phyloP scores from a whole-genome alignment of 2,329 filamentous ascomycete genomes.

The Grosmannia huntii region DNA sequence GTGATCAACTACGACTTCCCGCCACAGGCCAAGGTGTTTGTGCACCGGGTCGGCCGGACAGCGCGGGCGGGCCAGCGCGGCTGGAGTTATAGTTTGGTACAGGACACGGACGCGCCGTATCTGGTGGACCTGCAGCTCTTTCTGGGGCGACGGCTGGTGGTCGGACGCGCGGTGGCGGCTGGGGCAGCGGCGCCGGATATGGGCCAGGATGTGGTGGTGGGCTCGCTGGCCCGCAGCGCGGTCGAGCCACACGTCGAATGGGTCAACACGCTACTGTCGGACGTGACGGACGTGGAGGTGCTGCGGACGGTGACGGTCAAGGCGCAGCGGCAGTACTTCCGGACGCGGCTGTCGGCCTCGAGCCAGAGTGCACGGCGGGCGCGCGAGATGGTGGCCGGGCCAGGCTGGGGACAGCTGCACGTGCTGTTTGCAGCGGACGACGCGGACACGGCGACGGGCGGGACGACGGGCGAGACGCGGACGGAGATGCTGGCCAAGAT shows the following conservation, averaged over 20 bases:
- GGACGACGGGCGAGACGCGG: constrained; percentile 41
- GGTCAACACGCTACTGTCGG: constrained; percentile 64
- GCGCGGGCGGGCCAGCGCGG: constrained; percentile 85
- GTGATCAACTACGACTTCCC: constrained; percentile 99
- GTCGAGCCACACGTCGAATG: constrained; percentile 71
- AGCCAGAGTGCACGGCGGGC: constrained; percentile 80
- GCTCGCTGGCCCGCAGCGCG: constrained; percentile 57
- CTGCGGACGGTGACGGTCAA: constrained; percentile 67
- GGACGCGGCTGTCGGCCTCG: constrained; percentile 81
- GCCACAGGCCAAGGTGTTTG: constrained; percentile 89
- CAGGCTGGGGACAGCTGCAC: constrained; percentile 63
- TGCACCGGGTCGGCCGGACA: constrained; percentile 91
- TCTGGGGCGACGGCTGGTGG: constrained; percentile 67
- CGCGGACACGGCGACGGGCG: neutral
- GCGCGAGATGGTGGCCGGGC: constrained; percentile 59
- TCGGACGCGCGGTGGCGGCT: constrained; percentile 54
- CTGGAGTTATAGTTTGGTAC: constrained; percentile 89
- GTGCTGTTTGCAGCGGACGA: constrained; percentile 54
- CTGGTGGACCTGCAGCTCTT: constrained; percentile 90
- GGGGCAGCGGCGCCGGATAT: constrained; percentile 37
- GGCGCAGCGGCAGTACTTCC: constrained; percentile 85
- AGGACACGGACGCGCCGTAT: constrained; percentile 81
- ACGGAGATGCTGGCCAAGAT: constrained; percentile 81
- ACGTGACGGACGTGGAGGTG: constrained; percentile 58
- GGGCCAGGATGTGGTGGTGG: constrained; percentile 72